Base-by-base conservation (phyloP, 768 basidiomycete genomes). In the Mrakia frigida region DNA sequence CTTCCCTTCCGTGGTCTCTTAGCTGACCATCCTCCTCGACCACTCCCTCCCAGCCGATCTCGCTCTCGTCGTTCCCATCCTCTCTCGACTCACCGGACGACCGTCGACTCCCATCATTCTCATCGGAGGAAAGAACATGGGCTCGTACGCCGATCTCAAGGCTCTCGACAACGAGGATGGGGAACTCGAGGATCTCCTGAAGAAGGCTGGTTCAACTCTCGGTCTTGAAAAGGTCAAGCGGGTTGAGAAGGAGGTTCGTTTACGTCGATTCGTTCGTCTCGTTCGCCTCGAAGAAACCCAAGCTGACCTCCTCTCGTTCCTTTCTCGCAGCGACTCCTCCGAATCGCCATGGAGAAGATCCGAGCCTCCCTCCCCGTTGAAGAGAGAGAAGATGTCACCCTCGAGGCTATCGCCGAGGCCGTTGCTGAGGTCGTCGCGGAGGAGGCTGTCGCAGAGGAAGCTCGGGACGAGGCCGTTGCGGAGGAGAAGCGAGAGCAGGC, bases 181-280 rank as follows among this genome's bases (percentile, higher is more conserved):
- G 21, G 35, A 39, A 10, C 65, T 68, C 6, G 21, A 43, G 39
- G 23, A 39, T 5, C 16, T 68, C 6, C 35, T 68, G 65, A 37
- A 9, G 11, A 21, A 43, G 21, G 65, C 65, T 18, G 65, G 65
- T 2, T 35, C 65, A 3, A 68, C 65, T 35, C 37, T 68, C 1
- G 65, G 65, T 13, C 25, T n/a, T 6, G 65, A 68, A 23, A 35
- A 68, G 65, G 6, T 35, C 14, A 37, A 39, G 39, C 35, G 65
- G 16, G 37, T 39, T 35, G 65, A 37, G 35, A 37, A 68, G 65
- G 65, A 68, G 65, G 56, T 56, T n/a, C 56, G 56, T 56, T 56
- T n/a, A n/a, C n/a, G n/a, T n/a, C n/a, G n/a, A n/a, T n/a, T 28
- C 56, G 7, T 56, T 56, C 56, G 5, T 28, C 25, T 56, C 56